Percentiles rank a stretch among this genome's conserved stretches.
Evolutionary conservation across 306 rosid genomes (phyloP).

Genomic region (Oemleria cerasiformis): DNA sequence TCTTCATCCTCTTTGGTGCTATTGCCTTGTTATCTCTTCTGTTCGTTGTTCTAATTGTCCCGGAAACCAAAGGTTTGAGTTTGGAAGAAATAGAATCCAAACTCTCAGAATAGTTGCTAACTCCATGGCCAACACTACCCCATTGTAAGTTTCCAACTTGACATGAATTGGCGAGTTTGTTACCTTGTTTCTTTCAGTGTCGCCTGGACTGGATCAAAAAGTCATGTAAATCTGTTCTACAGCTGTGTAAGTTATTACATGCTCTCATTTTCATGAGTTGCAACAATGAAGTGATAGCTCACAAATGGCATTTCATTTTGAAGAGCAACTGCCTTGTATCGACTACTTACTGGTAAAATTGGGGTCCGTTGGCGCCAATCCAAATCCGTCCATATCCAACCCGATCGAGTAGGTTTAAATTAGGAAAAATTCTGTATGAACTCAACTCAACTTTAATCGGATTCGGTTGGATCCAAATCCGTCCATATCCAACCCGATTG

Average conservation of each 20-base stretch:
- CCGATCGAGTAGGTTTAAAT: too few species aligned
- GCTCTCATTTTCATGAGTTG: not conserved
- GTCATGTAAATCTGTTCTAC: constrained; percentile 11
- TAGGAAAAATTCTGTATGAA: too few species aligned
- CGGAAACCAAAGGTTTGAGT: constrained; percentile 95
- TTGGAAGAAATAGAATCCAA: constrained; percentile 91
- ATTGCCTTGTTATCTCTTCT: constrained; percentile 68
- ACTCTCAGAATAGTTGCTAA: constrained; percentile 55
- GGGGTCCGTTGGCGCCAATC: too few species aligned
- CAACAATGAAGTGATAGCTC: not conserved
- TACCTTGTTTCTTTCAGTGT: not conserved
- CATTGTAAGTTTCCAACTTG: constrained; percentile 3
- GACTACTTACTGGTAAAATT: too few species aligned
- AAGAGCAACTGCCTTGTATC: not conserved
- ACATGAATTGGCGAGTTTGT: constrained; percentile 6
- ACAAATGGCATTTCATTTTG: not conserved
- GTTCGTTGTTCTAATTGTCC: constrained; percentile 59
- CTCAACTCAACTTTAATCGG: too few species aligned
- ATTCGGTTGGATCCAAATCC: too few species aligned
- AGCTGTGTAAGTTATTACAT: not conserved
- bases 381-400: too few species aligned
- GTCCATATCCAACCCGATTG: too few species aligned
- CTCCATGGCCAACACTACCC: not conserved
- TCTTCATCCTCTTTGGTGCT: constrained; percentile 85
- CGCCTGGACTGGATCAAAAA: constrained; percentile 2